phyloP scores from a whole-genome alignment of 2,329 filamentous ascomycete genomes.

The Monilinia fructigena region DNA sequence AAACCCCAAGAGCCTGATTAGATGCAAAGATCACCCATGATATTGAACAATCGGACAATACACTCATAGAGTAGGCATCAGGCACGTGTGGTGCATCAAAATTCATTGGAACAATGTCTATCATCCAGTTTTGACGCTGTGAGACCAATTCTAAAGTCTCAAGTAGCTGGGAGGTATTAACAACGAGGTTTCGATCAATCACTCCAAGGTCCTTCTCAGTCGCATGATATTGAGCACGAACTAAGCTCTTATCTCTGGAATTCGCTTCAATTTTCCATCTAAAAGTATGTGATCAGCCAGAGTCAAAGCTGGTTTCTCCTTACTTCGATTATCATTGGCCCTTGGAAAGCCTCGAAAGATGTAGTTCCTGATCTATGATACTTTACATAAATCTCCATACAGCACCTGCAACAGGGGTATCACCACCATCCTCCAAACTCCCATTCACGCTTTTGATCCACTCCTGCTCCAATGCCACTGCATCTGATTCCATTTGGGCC shows the following conservation, averaged over 20 bases:
- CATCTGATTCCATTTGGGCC: constrained; percentile 59
- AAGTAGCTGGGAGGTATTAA: background rate
- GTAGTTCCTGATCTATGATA: background rate
- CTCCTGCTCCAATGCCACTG: constrained; percentile 53
- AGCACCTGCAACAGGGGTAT: constrained; percentile 35
- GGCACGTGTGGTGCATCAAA: too few relatives aligned
- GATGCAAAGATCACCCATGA: background rate
- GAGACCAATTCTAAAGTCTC: background rate
- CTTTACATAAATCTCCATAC: constrained; percentile 34
- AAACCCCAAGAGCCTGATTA: background rate
- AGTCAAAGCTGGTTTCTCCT: background rate
- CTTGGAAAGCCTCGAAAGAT: background rate
- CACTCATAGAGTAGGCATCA: too few relatives aligned
- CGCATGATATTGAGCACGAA: background rate
- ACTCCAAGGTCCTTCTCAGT: background rate
- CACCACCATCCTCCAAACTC: constrained; percentile 19
- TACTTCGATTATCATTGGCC: background rate
- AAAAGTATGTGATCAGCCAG: background rate
- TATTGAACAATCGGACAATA: too few relatives aligned
- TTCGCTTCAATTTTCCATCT: background rate
- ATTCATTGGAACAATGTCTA: background rate
- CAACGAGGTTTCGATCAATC: background rate
- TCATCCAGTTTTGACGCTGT: background rate
- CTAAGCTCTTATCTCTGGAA: background rate
- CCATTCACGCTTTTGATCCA: constrained; percentile 58